phyloP scores from a whole-genome alignment of 164 flowering plant genomes.

The Vitis cinerea region DNA sequence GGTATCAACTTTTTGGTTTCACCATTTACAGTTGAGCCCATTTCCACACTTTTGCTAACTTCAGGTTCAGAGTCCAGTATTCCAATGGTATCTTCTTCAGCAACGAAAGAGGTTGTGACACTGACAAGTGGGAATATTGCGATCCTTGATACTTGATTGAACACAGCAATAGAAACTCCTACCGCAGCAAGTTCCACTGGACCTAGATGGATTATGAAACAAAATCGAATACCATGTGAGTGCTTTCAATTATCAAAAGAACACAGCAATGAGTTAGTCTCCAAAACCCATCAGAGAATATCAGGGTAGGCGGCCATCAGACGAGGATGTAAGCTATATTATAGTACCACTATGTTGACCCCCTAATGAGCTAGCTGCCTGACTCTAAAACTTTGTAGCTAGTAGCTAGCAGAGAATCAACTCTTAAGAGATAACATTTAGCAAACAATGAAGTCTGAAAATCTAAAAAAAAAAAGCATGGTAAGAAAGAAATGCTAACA shows the following conservation, averaged over 20 bases:
- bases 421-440: too few relatives aligned
- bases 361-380: too few relatives aligned
- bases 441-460: too few relatives aligned
- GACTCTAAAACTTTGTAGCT: too few relatives aligned
- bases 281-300: too few relatives aligned
- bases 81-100: slow-evolving; percentile 37
- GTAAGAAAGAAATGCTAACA: background rate
- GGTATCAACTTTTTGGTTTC: slow-evolving; percentile 26
- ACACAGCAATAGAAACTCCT: slow-evolving; percentile 41
- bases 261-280: too few relatives aligned
- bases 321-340: too few relatives aligned
- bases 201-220: slow-evolving; percentile 32
- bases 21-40: slow-evolving; percentile 4
- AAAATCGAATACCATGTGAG: background rate
- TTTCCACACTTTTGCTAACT: slow-evolving; percentile 15
- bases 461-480: too few relatives aligned
- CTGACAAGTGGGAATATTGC: slow-evolving; percentile 44
- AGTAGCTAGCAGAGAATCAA: too few relatives aligned
- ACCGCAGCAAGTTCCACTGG: slow-evolving; percentile 57
- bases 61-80: slow-evolving; percentile 6
- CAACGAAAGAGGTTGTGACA: slow-evolving; percentile 42
- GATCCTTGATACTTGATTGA: slow-evolving; percentile 41
- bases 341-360: too few relatives aligned
- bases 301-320: too few relatives aligned
- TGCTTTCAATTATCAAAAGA: too few relatives aligned